Evolutionary conservation across 139 green algal genomes (phyloP).

Genomic region (Chlorella sp.): DNA sequence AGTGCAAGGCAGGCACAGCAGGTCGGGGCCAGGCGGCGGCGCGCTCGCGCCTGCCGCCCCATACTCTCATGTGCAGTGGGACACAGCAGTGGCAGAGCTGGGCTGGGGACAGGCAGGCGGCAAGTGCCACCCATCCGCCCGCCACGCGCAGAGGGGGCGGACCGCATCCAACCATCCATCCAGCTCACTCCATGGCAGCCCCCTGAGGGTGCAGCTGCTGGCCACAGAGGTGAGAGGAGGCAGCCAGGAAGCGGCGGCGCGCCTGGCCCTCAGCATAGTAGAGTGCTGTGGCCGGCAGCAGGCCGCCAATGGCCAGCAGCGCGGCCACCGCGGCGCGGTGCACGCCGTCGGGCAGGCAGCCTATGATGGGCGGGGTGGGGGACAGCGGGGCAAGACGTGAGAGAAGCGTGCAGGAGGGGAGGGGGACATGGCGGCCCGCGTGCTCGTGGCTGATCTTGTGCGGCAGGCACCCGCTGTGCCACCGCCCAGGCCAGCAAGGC

Average conservation of each 20-base stretch:
- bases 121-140: no score
- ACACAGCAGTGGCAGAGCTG: no score
- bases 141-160: no score
- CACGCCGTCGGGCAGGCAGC: background rate
- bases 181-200: background rate
- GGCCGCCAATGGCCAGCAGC: background rate
- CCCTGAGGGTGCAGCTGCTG: background rate
- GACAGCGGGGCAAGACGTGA: background rate
- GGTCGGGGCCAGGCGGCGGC: background rate
- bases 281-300: background rate
- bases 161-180: no score
- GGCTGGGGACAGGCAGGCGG: no score
- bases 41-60: background rate
- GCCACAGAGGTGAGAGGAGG: background rate
- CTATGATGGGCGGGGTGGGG: background rate
- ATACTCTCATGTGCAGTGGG: no score
- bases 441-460: background rate
- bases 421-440: no score
- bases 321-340: background rate
- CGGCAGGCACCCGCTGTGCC: background rate
- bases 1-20: no score
- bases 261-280: background rate
- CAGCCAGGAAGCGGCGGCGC: background rate
- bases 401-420: background rate
- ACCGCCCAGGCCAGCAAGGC: background rate